A percentile compares a stretch with the other conserved stretches of the same genome.
These are phyloP conservation scores for Cladosporium austrohemisphaericum DNA, from an alignment of 2,329 filamentous ascomycete species.

Conservation along the genomic window DNA sequence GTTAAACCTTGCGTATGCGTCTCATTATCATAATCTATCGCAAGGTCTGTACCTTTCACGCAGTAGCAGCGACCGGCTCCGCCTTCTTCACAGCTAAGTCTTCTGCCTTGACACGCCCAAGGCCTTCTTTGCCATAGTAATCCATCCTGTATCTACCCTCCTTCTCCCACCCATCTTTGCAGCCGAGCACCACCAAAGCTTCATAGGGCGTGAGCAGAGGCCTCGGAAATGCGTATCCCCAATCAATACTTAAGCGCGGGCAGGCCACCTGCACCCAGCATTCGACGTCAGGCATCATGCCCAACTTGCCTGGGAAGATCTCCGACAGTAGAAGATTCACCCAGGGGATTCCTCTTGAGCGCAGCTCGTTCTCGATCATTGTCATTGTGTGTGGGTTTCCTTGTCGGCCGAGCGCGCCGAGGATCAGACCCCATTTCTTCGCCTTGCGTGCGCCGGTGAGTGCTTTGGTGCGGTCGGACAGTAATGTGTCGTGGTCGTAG, in stretches of 20 bases:
- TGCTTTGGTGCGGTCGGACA: conserved; percentile 71
- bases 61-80: conserved; percentile 6
- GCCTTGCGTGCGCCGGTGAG: conserved; percentile 72
- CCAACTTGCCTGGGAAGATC: conserved; percentile 93
- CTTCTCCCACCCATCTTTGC: conserved; percentile 63
- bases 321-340: conserved; percentile 86
- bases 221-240: conserved; percentile 91
- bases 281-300: conserved; percentile 87
- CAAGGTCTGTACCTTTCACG: neutral
- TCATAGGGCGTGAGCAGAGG: conserved; percentile 93
- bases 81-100: conserved; percentile 19
- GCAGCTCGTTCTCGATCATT: conserved; percentile 75
- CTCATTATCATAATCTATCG: neutral
- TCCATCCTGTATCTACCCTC: conserved; percentile 78
- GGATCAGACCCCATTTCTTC: conserved; percentile 88
- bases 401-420: conserved; percentile 87
- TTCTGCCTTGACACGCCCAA: conserved; percentile 67
- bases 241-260: conserved; percentile 94
- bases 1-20: neutral
- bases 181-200: conserved; percentile 82
- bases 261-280: conserved; percentile 99
- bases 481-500: conserved; percentile 90
- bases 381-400: conserved; percentile 91
- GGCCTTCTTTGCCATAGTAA: conserved; percentile 87
- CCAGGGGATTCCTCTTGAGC: conserved; percentile 68